Conservation (phyloP, 495 filamentous ascomycete genomes). For the Pseudotulostoma volvatum region DNA sequence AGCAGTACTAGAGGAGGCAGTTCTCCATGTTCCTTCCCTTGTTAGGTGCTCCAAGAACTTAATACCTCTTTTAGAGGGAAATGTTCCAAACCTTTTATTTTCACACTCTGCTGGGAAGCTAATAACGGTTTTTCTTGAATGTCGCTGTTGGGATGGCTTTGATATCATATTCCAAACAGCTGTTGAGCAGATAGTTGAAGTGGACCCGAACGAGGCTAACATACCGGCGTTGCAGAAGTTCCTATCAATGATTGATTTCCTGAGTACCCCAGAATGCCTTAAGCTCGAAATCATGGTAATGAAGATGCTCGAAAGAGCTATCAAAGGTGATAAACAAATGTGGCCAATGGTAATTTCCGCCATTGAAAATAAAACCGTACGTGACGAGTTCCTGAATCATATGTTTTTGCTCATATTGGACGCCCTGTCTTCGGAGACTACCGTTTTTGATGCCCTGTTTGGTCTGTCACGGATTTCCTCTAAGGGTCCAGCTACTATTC, state of each 20-base stretch:
- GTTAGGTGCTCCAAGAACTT: constrained; percentile 20
- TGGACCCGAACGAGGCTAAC: constrained; percentile 25
- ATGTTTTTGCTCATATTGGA: constrained; percentile 26
- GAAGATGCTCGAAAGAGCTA: constrained; percentile 21
- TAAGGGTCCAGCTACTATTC: constrained; percentile 19
- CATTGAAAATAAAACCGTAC: constrained; percentile 28
- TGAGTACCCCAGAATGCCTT: constrained; percentile 19
- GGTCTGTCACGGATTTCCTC: constrained; percentile 25
- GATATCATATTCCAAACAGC: constrained; percentile 23
- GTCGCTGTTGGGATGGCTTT: constrained; percentile 26
- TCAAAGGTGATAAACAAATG: constrained; percentile 20
- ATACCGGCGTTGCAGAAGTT: constrained; percentile 24
- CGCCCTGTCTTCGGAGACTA: constrained; percentile 17
- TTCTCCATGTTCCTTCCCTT: constrained; percentile 26
- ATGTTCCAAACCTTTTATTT: constrained; percentile 34
- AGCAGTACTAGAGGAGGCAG: constrained; percentile 37
- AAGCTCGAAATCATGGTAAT: constrained; percentile 23
- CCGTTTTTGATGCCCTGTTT: constrained; percentile 18
- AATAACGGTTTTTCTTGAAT: constrained; percentile 23
- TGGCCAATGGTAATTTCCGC: constrained; percentile 31
- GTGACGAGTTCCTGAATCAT: constrained; percentile 23
- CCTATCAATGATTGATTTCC: constrained; percentile 24
- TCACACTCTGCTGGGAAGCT: constrained; percentile 37
- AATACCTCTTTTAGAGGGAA: constrained; percentile 26
- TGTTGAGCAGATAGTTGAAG: constrained; percentile 21